Base-by-base conservation (phyloP, 2,329 filamentous ascomycete species). In the Talaromyces albobiverticillius region DNA sequence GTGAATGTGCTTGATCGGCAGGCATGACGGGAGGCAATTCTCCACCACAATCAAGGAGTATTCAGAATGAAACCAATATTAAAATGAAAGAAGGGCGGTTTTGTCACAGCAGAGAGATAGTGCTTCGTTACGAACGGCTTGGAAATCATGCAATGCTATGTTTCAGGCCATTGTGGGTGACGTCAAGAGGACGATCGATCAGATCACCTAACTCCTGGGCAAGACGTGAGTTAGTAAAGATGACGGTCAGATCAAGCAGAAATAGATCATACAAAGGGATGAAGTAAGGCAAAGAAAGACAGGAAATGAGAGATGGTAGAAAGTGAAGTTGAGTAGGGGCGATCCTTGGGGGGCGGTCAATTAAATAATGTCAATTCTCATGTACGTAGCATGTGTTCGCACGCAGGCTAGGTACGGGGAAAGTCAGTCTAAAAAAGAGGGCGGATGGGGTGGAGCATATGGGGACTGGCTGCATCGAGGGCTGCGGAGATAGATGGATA, bases 1-100 rank as follows among this genome's bases (percentile, higher is more conserved):
- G 69, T 46, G 71, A 68, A 47, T 69, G 69, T 6, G 67, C 65
- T 50, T 68, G 71, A 61, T 72, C 69, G 65, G 71, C 68, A 40
- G 76, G 71, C 77, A 79, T 80, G 56, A 50, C 69, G 58, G 53
- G 49, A 36, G n/a, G 32, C 32, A 9, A 9, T 29, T 36, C 56
- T 47, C n/a, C n/a, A 26, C 47, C 18, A 16, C 38, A 53, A 32
- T 42, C 16, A 32, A 45, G 13, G 46, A 42, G 46, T 41, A 45
- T 59, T 7, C 32, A 29, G 23, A 40, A 26, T 23, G 20, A 2
- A 14, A 8, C 18, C 16, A 38, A 41, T 51, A 10, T n/a, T 36
- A 36, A 36, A 45, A 34, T 22, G 36, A 16, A 23, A 40, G 23
- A 10, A 13, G 34, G 4, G 36, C 23, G 6, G 23, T 23, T 50